Conservation (phyloP, 2,329 filamentous ascomycete species). For the Pseudocercospora eumusae region DNA sequence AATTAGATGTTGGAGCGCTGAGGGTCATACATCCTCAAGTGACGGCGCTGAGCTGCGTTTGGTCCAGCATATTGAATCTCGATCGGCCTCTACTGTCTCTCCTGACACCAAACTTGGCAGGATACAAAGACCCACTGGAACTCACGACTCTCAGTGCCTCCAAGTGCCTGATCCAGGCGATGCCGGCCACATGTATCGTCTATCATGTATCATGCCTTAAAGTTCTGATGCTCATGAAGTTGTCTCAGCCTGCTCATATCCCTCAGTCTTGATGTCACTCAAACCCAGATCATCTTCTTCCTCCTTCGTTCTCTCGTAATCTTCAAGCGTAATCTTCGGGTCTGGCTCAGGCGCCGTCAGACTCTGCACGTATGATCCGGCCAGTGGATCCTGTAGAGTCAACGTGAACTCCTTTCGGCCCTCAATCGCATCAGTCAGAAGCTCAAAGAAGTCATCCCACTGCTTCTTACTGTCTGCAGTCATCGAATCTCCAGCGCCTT, state of each 20-base stretch:
- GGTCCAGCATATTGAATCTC: not conserved
- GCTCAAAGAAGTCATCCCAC: slow-evolving; percentile 80
- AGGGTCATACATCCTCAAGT: not conserved
- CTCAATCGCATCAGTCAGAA: slow-evolving; percentile 73
- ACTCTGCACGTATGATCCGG: slow-evolving; percentile 91
- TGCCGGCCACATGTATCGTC: not conserved
- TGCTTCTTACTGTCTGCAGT: slow-evolving; percentile 62
- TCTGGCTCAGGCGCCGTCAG: slow-evolving; percentile 77
- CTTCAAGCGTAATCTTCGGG: slow-evolving; percentile 75
- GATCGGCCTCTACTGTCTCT: not conserved
- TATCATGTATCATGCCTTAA: not conserved
- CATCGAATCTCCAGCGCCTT: slow-evolving; percentile 72
- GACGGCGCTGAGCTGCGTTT: not conserved
- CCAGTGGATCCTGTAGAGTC: slow-evolving; percentile 82
- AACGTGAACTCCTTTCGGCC: slow-evolving; percentile 81
- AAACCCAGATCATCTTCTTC: slow-evolving; percentile 93
- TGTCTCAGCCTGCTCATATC: slow-evolving; percentile 60
- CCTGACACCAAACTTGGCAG: not conserved
- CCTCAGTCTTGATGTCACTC: slow-evolving; percentile 88
- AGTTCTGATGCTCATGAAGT: slow-evolving; percentile 13
- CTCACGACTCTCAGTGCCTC: not conserved
- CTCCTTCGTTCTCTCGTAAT: slow-evolving; percentile 83
- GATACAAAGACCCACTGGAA: not conserved
- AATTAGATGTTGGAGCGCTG: not conserved
- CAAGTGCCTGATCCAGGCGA: not conserved